phyloP scores from a whole-genome alignment of 2,329 filamentous ascomycete species.

The Fusarium sp. region DNA sequence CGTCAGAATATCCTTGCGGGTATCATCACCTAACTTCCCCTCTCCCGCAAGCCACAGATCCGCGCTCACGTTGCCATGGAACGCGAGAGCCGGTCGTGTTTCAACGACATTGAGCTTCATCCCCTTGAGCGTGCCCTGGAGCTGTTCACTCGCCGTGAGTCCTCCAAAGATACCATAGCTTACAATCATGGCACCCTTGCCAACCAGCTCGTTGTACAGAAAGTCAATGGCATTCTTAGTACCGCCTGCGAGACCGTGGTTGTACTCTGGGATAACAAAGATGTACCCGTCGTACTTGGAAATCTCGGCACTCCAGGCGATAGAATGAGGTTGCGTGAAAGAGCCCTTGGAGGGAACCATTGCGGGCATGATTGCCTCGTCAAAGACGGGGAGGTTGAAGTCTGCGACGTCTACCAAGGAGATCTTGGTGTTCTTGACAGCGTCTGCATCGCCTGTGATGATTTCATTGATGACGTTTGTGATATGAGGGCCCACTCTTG shows the following conservation, averaged over 20 bases:
- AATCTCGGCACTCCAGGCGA: slow-evolving; percentile 61
- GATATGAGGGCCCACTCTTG: slow-evolving; percentile 19
- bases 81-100: slow-evolving; percentile 22
- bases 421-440: slow-evolving; percentile 8
- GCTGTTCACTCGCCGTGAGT: neutral
- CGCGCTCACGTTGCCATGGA: slow-evolving; percentile 10
- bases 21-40: slow-evolving; percentile 29
- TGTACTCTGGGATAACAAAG: slow-evolving; percentile 68
- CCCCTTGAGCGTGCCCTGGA: slow-evolving; percentile 4
- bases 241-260: slow-evolving; percentile 65
- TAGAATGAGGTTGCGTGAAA: slow-evolving; percentile 58
- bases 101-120: slow-evolving; percentile 31
- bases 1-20: slow-evolving; percentile 26
- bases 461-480: slow-evolving; percentile 17
- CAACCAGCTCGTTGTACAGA: slow-evolving; percentile 66
- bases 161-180: slow-evolving; percentile 40
- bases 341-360: slow-evolving; percentile 52
- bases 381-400: slow-evolving; percentile 58
- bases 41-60: slow-evolving; percentile 27
- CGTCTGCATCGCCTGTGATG: slow-evolving; percentile 12
- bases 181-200: slow-evolving; percentile 29
- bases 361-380: slow-evolving; percentile 58
- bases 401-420: slow-evolving; percentile 27
- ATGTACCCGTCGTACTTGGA: slow-evolving; percentile 62
- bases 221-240: slow-evolving; percentile 75